Evolutionary conservation across 768 basidiomycete species (phyloP).

Genomic region (Tricholomella constricta): DNA sequence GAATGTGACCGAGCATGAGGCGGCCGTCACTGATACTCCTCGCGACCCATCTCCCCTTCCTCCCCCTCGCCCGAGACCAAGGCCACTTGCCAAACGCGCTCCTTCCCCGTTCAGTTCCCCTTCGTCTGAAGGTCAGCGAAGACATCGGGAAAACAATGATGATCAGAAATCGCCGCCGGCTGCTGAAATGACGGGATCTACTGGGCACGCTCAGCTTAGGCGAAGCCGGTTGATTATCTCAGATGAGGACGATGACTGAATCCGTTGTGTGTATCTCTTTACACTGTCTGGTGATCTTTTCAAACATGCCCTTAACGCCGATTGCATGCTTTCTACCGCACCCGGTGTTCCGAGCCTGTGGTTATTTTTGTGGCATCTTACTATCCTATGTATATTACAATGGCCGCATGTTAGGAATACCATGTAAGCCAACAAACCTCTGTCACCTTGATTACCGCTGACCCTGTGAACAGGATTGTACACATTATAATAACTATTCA

Average conservation of each 20-base stretch:
- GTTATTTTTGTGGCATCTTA: too few relatives aligned
- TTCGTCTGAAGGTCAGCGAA: not conserved
- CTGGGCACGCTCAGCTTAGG: constrained; percentile 13
- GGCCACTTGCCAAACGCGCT: constrained; percentile 21
- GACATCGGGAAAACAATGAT: not conserved
- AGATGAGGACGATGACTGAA: constrained; percentile 31
- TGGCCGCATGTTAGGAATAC: too few relatives aligned
- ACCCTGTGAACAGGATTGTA: not conserved
- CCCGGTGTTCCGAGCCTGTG: too few relatives aligned
- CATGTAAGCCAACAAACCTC: not conserved
- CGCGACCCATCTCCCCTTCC: constrained; percentile 27
- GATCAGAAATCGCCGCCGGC: constrained; percentile 8
- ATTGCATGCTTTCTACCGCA: not conserved
- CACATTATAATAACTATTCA: too few relatives aligned
- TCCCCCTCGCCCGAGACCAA: constrained; percentile 46
- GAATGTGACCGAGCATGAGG: constrained; percentile 26
- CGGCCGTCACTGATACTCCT: not conserved
- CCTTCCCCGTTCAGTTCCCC: not conserved
- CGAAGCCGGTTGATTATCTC: constrained; percentile 35
- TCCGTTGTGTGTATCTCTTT: not conserved
- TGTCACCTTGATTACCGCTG: not conserved
- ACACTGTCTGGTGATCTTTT: not conserved
- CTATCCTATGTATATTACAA: too few relatives aligned
- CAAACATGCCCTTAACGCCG: not conserved
- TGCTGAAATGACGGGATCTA: constrained; percentile 5